Evolutionary conservation across 225 moss, liverwort and hornwort species (phyloP), one percentile per base, ranked within the genome.

Genomic region (Polytrichum commune): DNA sequence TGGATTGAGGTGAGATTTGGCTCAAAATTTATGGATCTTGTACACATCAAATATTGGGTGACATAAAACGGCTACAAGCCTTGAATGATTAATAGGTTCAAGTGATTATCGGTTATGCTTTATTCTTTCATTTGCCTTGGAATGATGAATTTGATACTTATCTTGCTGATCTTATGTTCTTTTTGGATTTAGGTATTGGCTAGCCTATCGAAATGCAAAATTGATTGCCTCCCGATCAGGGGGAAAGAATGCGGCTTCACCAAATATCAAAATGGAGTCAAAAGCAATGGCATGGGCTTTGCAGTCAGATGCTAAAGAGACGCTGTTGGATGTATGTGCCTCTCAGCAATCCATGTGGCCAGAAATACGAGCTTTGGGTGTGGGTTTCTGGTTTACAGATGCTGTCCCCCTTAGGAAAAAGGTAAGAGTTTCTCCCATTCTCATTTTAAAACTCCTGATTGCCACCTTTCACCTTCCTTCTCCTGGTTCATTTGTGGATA

Each of bases 351-450:
- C 87, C 66, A 80, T 88, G 65, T 98, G 97, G 97, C 72, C 91
- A 77, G 90, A 86, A 73, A 77, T 98, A 75, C 94, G 93, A 63
- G 85, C 88, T 29, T 66, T 93, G 29, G 97, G 97, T 66, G 72
- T 95, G 69, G 97, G 97, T 38, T 98, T 84, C 73, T 98, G 97
- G 97, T 93, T 90, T 73, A 91, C 82, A 38, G 91, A 98, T 83
- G 77, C 78, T 81, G 68, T 80, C 27, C 90, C 88, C 22, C 72
- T 98, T n/a, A 82, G 90, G 73, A 89, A 82, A 79, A 92, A 77
- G 91, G 97, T 98, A 79, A 46, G 23, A 24, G 32, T 66, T 13
- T 27, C 5, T 64, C 27, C 53, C n/a, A 27, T 67, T 24, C 67
- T 20, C 29, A 22, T 27, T 54, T 73, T 73, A 60, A 22, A 7